These are phyloP conservation scores for Ormosia semicastrata DNA, from an alignment of 306 rosid species.

Conservation along the genomic window DNA sequence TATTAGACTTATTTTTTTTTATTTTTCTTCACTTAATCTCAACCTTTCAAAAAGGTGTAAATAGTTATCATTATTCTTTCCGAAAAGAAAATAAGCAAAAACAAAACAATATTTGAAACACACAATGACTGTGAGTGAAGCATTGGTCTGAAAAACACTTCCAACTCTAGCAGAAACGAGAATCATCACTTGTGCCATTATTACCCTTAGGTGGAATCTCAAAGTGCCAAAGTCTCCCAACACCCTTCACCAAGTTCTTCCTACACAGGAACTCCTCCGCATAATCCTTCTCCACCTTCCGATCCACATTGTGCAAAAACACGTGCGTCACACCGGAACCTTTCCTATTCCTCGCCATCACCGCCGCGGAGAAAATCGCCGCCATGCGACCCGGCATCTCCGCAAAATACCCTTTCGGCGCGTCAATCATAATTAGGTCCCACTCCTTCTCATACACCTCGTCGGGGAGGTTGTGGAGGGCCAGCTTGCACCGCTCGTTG, in stretches of 20 bases:
- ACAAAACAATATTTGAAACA: not conserved
- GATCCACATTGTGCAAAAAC: conserved; percentile 77
- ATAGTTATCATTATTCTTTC: too few relatives aligned
- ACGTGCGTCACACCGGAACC: conserved; percentile 86
- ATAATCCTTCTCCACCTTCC: conserved; percentile 69
- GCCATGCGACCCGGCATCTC: conserved; percentile 90
- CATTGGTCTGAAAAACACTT: not conserved
- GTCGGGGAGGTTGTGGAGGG: conserved; percentile 58
- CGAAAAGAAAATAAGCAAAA: not conserved
- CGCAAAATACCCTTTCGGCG: conserved; percentile 73
- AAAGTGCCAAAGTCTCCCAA: conserved; percentile 86
- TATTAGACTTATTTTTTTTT: too few relatives aligned
- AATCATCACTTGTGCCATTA: not conserved
- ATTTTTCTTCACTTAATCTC: too few relatives aligned
- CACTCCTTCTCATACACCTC: conserved; percentile 71
- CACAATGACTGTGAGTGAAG: not conserved
- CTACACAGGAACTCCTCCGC: conserved; percentile 77
- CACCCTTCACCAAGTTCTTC: conserved; percentile 58
- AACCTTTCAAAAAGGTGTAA: too few relatives aligned
- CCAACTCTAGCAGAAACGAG: conserved; percentile 42
- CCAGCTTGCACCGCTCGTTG: conserved; percentile 56
- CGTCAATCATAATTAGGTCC: conserved; percentile 88
- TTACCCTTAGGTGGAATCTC: conserved; percentile 53
- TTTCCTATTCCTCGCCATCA: conserved; percentile 67
- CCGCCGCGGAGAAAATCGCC: conserved; percentile 70